Evolutionary conservation across 371 early-diverging fungal genomes (phyloP).

Genomic region (Rhizomucor miehei): DNA sequence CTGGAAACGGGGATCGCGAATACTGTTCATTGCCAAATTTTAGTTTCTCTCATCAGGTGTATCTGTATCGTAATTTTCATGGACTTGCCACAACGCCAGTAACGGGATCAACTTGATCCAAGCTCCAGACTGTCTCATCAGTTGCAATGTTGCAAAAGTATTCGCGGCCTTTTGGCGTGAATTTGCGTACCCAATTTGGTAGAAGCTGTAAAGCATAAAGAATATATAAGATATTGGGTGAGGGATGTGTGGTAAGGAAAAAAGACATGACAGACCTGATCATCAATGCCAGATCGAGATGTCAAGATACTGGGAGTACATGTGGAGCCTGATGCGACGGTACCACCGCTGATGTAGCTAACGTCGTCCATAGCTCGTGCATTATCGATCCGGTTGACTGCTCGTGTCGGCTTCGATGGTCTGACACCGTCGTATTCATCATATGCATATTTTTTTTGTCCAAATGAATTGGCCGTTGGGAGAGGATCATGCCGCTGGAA

Average conservation of each 20-base stretch:
- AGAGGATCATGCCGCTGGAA: neutral
- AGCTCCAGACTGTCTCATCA: slow-evolving; percentile 73
- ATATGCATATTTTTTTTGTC: slow-evolving; percentile 5
- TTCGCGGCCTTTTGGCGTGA: slow-evolving; percentile 59
- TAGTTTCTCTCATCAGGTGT: neutral
- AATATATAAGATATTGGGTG: too few species aligned
- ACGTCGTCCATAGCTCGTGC: slow-evolving; percentile 14
- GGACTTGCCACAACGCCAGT: slow-evolving; percentile 23
- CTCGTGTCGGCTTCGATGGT: slow-evolving; percentile 30
- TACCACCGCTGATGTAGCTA: slow-evolving; percentile 11
- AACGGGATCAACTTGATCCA: slow-evolving; percentile 43
- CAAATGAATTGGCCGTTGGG: slow-evolving; percentile 2
- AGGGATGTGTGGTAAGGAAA: neutral
- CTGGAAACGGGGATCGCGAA: neutral
- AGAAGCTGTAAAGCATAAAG: slow-evolving; percentile 45
- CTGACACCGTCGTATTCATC: slow-evolving; percentile 3
- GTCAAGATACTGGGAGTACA: slow-evolving; percentile 14
- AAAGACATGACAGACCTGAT: slow-evolving; percentile 8
- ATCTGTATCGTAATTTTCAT: neutral
- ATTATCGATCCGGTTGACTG: slow-evolving; percentile 18
- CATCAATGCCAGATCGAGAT: slow-evolving; percentile 13
- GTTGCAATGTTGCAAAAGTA: slow-evolving; percentile 80
- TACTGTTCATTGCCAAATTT: too few species aligned
- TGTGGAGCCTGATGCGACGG: slow-evolving; percentile 12
- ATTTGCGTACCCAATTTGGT: slow-evolving; percentile 62